phyloP scores from a whole-genome alignment of 2,329 filamentous ascomycete genomes.

The Trichoderma pleuroti region DNA sequence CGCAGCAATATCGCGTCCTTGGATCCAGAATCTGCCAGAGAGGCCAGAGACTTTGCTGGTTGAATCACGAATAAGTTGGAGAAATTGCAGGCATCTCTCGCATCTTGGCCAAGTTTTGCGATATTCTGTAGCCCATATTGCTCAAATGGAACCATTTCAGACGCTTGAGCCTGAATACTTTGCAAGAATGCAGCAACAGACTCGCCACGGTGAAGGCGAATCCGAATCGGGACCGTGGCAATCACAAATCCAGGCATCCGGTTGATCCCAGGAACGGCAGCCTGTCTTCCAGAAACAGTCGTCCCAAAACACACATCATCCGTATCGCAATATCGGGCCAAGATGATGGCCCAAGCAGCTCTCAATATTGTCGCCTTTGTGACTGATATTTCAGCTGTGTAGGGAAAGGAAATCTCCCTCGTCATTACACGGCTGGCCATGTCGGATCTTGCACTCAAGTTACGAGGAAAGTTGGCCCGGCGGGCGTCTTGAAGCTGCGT shows the following conservation, averaged over 20 bases:
- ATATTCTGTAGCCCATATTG: constrained; percentile 15
- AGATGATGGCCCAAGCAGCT: constrained; percentile 12
- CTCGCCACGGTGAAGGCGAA: background rate
- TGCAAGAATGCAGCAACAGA: background rate
- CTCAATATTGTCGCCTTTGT: constrained; percentile 13
- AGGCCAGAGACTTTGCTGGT: background rate
- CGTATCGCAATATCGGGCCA: constrained; percentile 7
- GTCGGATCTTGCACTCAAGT: constrained; percentile 2
- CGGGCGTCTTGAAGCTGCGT: constrained; percentile 16
- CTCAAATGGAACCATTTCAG: constrained; percentile 8
- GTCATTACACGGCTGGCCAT: background rate
- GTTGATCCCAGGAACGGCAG: background rate
- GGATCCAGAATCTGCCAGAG: background rate
- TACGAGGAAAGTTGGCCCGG: background rate
- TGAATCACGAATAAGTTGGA: constrained; percentile 4
- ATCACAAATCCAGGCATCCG: background rate
- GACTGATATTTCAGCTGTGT: background rate
- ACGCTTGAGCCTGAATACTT: constrained; percentile 1
- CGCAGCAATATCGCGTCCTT: constrained; percentile 5
- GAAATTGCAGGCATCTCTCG: constrained; percentile 9
- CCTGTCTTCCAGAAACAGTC: constrained; percentile 15
- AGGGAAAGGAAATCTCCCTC: constrained; percentile 18
- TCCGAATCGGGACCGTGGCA: constrained; percentile 13
- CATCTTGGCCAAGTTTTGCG: background rate
- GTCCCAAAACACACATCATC: constrained; percentile 15